Conservation (phyloP, 1,284 basidiomycete genomes). For the Rhodotorula sp. region DNA sequence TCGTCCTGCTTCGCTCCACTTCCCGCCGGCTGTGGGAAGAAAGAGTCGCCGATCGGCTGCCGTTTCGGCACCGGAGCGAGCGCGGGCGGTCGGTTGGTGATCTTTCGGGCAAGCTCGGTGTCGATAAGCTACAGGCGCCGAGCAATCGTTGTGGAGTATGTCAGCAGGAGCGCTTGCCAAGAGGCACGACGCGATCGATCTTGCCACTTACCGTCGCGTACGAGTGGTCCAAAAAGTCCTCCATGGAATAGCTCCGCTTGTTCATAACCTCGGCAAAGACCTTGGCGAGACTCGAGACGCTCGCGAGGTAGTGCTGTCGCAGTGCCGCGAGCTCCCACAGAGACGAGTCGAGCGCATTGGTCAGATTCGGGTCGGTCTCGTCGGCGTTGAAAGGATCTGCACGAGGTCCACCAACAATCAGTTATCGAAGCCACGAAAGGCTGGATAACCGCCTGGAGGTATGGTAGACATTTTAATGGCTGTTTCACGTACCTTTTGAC, state of each 20-base stretch:
- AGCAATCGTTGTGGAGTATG: background rate
- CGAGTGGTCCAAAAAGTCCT: slow-evolving; percentile 96
- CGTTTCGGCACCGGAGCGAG: slow-evolving; percentile 46
- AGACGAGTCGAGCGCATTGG: slow-evolving; percentile 78
- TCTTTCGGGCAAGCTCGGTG: slow-evolving; percentile 73
- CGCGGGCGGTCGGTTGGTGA: slow-evolving; percentile 70
- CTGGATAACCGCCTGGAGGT: too few relatives aligned
- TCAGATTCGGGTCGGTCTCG: slow-evolving; percentile 72
- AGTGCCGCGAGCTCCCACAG: slow-evolving; percentile 88
- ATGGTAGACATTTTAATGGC: too few relatives aligned
- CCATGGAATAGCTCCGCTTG: slow-evolving; percentile 81
- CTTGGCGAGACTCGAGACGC: slow-evolving; percentile 76
- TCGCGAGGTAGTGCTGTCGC: slow-evolving; percentile 76
- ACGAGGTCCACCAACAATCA: background rate
- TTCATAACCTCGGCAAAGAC: slow-evolving; percentile 91
- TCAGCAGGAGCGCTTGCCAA: background rate
- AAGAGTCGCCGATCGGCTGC: slow-evolving; percentile 39
- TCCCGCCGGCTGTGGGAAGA: slow-evolving; percentile 25
- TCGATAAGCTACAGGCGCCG: slow-evolving; percentile 69
- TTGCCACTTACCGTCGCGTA: slow-evolving; percentile 72
- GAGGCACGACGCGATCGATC: background rate
- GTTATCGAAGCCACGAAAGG: too few relatives aligned
- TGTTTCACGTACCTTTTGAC: slow-evolving; percentile 24
- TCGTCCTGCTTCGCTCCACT: background rate
- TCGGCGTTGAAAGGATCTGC: slow-evolving; percentile 69